Percentiles rank a stretch among this genome's conserved stretches.
Evolutionary conservation across 495 filamentous ascomycete species (phyloP).

Genomic region (Hyaloscypha finlandica): DNA sequence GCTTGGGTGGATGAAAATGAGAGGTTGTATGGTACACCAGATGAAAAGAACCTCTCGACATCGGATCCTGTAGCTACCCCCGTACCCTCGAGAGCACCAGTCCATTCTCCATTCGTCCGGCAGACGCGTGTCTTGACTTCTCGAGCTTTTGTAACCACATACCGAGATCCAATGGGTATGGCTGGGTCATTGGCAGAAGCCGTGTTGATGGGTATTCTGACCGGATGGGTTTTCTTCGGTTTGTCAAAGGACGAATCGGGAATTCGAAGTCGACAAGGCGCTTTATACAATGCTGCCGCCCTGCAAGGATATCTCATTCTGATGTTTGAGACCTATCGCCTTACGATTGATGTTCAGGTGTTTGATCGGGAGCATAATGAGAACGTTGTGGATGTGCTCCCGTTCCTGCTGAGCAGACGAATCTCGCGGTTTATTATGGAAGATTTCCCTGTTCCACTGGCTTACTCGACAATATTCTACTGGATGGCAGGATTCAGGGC

Average conservation of each 20-base stretch:
- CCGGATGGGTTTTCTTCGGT: constrained; percentile 69
- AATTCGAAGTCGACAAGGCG: constrained; percentile 66
- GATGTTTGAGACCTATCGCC: constrained; percentile 69
- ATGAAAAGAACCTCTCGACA: constrained; percentile 9
- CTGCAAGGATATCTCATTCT: constrained; percentile 75
- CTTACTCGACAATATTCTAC: constrained; percentile 69
- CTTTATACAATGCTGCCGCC: constrained; percentile 64
- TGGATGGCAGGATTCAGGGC: constrained; percentile 73
- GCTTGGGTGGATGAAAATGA: constrained; percentile 50
- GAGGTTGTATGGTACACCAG: constrained; percentile 22
- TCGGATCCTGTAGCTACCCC: background rate
- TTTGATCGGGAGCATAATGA: constrained; percentile 75
- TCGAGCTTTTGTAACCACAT: constrained; percentile 65
- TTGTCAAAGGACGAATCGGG: constrained; percentile 61
- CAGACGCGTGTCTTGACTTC: constrained; percentile 65
- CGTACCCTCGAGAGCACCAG: background rate
- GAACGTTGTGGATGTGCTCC: constrained; percentile 65
- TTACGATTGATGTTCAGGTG: constrained; percentile 68
- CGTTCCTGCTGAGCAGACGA: constrained; percentile 65
- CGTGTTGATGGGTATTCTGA: constrained; percentile 63
- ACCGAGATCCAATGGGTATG: constrained; percentile 72
- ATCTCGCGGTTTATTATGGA: constrained; percentile 65
- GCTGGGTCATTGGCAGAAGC: constrained; percentile 65
- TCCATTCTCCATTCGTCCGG: constrained; percentile 50
- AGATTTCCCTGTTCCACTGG: constrained; percentile 66